Evolutionary conservation across 2,329 filamentous ascomycete species (phyloP), one percentile per base, ranked within the genome.

Genomic region (Colletotrichum cordylinicola): DNA sequence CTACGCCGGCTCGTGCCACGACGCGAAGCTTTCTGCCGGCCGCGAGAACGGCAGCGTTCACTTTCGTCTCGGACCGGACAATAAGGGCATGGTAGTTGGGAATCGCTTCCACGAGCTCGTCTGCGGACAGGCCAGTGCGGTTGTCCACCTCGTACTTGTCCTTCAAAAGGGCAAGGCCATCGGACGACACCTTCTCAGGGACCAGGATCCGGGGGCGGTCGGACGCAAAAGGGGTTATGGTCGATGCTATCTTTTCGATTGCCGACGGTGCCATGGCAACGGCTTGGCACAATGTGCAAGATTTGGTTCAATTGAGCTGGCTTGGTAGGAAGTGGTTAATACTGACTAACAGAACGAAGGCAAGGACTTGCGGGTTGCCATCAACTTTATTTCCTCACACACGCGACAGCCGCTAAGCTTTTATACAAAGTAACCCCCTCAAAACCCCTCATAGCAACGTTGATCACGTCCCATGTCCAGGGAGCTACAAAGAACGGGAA

Each of bases 51-150:
- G 89, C 86, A 0, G 93, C 89, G 0, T 93, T 96, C 75, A 96
- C 94, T 81, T 96, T 94, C 2, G 94, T 96, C 84, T 96, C 94
- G 48, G 94, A 96, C 4, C 94, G 92, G 55, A 96, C 92, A 76
- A 96, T 94, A 67, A 96, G 88, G 24, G 93, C 95, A 64, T 96
- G 91, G 83, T 96, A 96, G 27, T 89, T 86, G 0, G 92, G 90
- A 73, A 96, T 95, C 74, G 93, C 88, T n/a, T 86, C 79, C 56
- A 93, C 84, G 24, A 96, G 88, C 78, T 95, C 90, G 2, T 92
- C 87, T 0, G 93, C 84, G 4, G 88, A 89, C 18, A 96, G 85
- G 2, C 90, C 91, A 66, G 91, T 90, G 68, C 90, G 90, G 77
- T 92, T 91, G 81, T 96, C 91, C 39, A 96, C 93, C 27, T 95